Conservation (phyloP, 2,329 filamentous ascomycete species). For the Aspergillus sp. region DNA sequence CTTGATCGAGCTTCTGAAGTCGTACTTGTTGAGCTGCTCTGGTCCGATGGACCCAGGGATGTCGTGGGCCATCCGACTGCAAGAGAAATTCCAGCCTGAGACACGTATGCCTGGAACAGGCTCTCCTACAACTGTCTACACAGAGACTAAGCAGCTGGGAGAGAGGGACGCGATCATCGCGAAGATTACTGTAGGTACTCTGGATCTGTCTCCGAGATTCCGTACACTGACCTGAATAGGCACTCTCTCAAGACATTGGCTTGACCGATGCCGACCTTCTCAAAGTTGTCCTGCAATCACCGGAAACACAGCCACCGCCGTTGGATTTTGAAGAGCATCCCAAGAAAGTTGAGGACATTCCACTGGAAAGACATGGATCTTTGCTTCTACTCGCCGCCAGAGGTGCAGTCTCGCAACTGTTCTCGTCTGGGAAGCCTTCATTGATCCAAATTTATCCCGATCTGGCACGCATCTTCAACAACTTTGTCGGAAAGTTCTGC, state of each 20-base stretch:
- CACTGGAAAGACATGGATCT: conserved; percentile 60
- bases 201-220: too few species aligned
- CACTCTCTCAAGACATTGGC: conserved; percentile 59
- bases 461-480: conserved; percentile 55
- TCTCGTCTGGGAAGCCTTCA: conserved; percentile 45
- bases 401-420: conserved; percentile 54
- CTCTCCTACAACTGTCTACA: conserved; percentile 58
- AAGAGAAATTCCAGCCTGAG: conserved; percentile 61
- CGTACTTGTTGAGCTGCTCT: conserved; percentile 56
- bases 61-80: conserved; percentile 55
- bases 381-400: conserved; percentile 60
- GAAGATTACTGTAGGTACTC: conserved; percentile 54
- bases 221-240: conserved; percentile 33
- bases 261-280: conserved; percentile 55
- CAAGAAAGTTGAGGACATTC: conserved; percentile 56
- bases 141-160: conserved; percentile 53
- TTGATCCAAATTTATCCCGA: conserved; percentile 57
- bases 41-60: conserved; percentile 43
- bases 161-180: conserved; percentile 61
- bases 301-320: conserved; percentile 45
- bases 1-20: conserved; percentile 64
- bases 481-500: conserved; percentile 54
- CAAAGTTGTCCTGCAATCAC: conserved; percentile 47
- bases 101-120: conserved; percentile 54
- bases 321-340: conserved; percentile 61